phyloP scores from a whole-genome alignment of 192 early-diverging fungal genomes.

The Coemansia sp. region DNA sequence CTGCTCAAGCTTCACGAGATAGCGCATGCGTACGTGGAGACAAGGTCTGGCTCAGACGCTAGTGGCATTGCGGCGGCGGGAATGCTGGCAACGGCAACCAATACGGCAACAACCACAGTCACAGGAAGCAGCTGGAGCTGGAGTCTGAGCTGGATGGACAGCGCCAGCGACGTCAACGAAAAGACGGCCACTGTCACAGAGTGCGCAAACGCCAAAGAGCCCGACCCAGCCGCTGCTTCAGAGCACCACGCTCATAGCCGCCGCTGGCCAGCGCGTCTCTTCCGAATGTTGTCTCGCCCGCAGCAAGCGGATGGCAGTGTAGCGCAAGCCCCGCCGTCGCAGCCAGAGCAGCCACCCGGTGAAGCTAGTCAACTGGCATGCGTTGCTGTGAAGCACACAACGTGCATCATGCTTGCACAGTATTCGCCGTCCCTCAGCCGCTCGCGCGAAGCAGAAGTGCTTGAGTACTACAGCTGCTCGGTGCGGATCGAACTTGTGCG shows the following conservation, averaged over 20 bases:
- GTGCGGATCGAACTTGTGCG: conserved; percentile 48
- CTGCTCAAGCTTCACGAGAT: conserved; percentile 42
- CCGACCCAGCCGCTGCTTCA: background rate
- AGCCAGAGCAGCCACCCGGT: background rate
- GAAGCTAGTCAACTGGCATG: background rate
- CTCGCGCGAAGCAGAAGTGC: conserved; percentile 42
- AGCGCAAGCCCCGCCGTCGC: background rate
- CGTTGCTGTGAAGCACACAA: conserved; percentile 32
- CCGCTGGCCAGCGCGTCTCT: background rate
- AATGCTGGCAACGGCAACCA: background rate
- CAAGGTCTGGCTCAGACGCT: background rate
- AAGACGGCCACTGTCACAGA: background rate
- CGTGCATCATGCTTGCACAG: conserved; percentile 34
- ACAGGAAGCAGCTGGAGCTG: conserved; percentile 6
- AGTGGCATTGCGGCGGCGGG: background rate
- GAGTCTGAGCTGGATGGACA: background rate
- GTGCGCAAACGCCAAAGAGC: background rate
- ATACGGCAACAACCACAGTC: background rate
- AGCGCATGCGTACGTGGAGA: conserved; percentile 45
- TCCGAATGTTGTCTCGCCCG: background rate
- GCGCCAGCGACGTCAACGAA: background rate
- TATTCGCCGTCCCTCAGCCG: conserved; percentile 51
- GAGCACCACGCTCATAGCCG: background rate
- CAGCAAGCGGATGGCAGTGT: background rate
- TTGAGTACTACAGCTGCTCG: conserved; percentile 53